Evolutionary conservation across 495 filamentous ascomycete genomes (phyloP), one percentile per base, ranked within the genome.

Genomic region (Massariosphaeria phaeospora): DNA sequence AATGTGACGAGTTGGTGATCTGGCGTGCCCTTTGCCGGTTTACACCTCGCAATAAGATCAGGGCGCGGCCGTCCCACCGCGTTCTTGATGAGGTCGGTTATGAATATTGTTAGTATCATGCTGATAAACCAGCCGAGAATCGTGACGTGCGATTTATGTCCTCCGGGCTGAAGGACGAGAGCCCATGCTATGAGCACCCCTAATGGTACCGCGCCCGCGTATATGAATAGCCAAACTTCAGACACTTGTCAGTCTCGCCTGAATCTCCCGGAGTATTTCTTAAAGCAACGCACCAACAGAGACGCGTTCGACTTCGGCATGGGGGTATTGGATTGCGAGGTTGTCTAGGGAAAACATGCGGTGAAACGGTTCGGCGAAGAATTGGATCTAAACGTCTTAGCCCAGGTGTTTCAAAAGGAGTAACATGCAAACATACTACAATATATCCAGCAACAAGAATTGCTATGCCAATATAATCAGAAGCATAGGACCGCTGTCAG

Each of bases 51-150:
- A 29, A 98, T 80, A 11, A 98, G 71, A 66, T 99, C 93, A 5
- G 93, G 93, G 5, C 93, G 81, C 17, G 94, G 91, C 15, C 94
- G 77, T 15, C 93, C 93, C 34, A 95, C 88, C 0, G 83, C 78
- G 66, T 97, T 96, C 65, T 99, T 99, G 53, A 97, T 76, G 0
- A 70, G 72, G 62, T 97, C 94, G 46, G 94, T 96, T 9, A 97
- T 73, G 67, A 96, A 84, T 1, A 79, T 76, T 1, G 88, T 84
- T 17, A 96, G 76, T 68, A 89, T 77, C 17, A 96, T 66, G 43
- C 63, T 68, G 51, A 89, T 86, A 15, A 83, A 69, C 29, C 97
- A 78, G 4, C 88, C 87, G 3, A 99, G 80, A 25, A 93, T 65
- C 0, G 89, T 85, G 56, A 91, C 89, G 65, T 97, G 94, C 27